These are phyloP conservation scores for Ophiocordyceps camponoti-floridani DNA, from an alignment of 2,329 filamentous ascomycete species.

Conservation along the genomic window DNA sequence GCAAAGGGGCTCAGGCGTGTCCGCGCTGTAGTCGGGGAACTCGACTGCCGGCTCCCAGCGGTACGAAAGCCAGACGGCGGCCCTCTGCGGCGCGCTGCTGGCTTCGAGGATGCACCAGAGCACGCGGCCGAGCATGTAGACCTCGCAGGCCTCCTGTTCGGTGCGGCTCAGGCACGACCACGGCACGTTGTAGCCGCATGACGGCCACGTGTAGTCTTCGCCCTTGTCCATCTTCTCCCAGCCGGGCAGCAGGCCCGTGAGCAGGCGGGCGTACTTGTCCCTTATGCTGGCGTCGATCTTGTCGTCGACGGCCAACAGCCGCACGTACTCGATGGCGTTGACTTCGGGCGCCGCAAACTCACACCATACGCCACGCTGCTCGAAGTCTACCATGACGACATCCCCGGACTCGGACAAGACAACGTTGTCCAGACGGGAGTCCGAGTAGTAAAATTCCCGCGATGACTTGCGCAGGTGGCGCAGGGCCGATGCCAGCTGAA, in stretches of 20 bases:
- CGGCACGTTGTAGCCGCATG: conserved; percentile 33
- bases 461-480: conserved; percentile 27
- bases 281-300: conserved; percentile 20
- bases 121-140: conserved; percentile 43
- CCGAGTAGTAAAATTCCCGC: conserved; percentile 31
- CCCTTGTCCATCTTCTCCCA: conserved; percentile 22
- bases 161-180: conserved; percentile 32
- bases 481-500: conserved; percentile 32
- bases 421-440: conserved; percentile 41
- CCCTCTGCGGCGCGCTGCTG: conserved; percentile 36
- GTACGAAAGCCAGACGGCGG: conserved; percentile 41
- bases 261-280: conserved; percentile 20
- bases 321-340: conserved; percentile 38
- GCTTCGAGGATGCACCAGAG: conserved; percentile 47
- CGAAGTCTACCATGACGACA: conserved; percentile 41
- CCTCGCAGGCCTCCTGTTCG: conserved; percentile 39
- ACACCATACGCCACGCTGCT: conserved; percentile 45
- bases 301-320: conserved; percentile 33
- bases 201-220: conserved; percentile 28
- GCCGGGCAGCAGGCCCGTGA: conserved; percentile 25
- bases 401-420: conserved; percentile 29
- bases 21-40: conserved; percentile 30
- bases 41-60: conserved; percentile 34
- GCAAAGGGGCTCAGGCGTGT: conserved; percentile 25
- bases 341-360: conserved; percentile 43